Percentiles rank a stretch among this genome's conserved stretches.
These are phyloP conservation scores for Guyanaporus albipodus DNA, from an alignment of 768 basidiomycete genomes.

Conservation along the genomic window DNA sequence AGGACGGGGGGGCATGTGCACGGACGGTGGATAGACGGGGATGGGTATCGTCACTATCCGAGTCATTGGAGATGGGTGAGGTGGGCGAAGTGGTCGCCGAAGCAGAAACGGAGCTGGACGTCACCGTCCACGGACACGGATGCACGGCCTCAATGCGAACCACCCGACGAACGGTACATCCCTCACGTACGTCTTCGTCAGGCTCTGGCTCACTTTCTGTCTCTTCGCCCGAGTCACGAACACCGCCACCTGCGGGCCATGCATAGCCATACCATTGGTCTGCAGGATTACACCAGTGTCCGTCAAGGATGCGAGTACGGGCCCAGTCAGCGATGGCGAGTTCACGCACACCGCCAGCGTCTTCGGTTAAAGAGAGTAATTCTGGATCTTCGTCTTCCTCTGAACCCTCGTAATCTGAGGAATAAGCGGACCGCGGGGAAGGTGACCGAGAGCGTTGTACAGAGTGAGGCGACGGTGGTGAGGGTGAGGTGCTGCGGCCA, in stretches of 20 bases:
- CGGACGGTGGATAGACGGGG: conserved; percentile 46
- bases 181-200: conserved; percentile 18
- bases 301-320: conserved; percentile 65
- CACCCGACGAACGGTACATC: conserved; percentile 17
- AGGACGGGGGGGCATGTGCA: conserved; percentile 57
- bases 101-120: conserved; percentile 9
- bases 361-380: conserved; percentile 42
- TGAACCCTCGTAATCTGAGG: conserved; percentile 32
- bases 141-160: conserved; percentile 31
- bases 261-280: conserved; percentile 59
- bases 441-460: conserved; percentile 29
- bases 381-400: conserved; percentile 46
- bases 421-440: conserved; percentile 28
- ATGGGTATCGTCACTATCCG: conserved; percentile 34
- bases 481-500: conserved; percentile 24
- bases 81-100: conserved; percentile 12
- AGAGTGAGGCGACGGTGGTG: conserved; percentile 25
- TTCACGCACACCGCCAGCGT: conserved; percentile 42
- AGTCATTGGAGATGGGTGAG: conserved; percentile 13
- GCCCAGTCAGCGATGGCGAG: conserved; percentile 73
- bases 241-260: conserved; percentile 37
- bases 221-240: conserved; percentile 23
- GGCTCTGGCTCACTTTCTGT: conserved; percentile 29
- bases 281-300: conserved; percentile 71
- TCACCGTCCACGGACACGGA: conserved; percentile 62